phyloP scores from a whole-genome alignment of 345 rosid genomes.

The Populus tremula region DNA sequence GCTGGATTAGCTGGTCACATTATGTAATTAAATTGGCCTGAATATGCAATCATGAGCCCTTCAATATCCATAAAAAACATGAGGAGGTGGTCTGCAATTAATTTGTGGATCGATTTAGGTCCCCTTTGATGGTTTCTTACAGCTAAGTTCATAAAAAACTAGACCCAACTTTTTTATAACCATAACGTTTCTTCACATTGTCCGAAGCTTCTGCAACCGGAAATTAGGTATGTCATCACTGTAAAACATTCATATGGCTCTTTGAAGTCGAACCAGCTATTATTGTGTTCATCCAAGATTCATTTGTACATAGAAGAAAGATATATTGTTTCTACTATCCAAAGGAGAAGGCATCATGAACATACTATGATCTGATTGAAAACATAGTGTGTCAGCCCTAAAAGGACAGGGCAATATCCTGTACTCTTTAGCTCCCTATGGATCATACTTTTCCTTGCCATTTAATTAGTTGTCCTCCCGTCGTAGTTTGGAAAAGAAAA shows the following conservation, averaged over 20 bases:
- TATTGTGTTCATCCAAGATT: not conserved
- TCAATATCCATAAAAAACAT: slow-evolving; percentile 16
- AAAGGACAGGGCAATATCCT: slow-evolving; percentile 24
- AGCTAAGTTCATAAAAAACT: slow-evolving; percentile 6
- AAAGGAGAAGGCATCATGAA: slow-evolving; percentile 6
- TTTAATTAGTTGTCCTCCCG: slow-evolving; percentile 10
- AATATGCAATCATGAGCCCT: slow-evolving; percentile 8
- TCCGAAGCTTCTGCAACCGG: not conserved
- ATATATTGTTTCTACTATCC: slow-evolving; percentile 7
- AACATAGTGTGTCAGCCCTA: slow-evolving; percentile 22
- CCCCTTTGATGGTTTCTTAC: slow-evolving; percentile 12
- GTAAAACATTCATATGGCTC: not conserved
- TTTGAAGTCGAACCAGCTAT: not conserved
- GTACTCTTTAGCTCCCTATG: slow-evolving; percentile 1
- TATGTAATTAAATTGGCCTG: not conserved
- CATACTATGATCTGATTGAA: slow-evolving; percentile 11
- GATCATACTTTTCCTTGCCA: slow-evolving; percentile 15
- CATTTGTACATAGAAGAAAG: slow-evolving; percentile 1
- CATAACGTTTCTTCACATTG: not conserved
- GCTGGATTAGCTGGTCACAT: slow-evolving; percentile 29
- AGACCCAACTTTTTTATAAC: not conserved
- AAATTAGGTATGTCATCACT: not conserved
- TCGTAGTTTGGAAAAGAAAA: not conserved
- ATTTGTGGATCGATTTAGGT: slow-evolving; percentile 17
- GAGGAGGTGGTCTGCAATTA: slow-evolving; percentile 9